Evolutionary conservation across 1,284 basidiomycete genomes (phyloP), one percentile per base, ranked within the genome.

Genomic region (Ustilago trichophora): DNA sequence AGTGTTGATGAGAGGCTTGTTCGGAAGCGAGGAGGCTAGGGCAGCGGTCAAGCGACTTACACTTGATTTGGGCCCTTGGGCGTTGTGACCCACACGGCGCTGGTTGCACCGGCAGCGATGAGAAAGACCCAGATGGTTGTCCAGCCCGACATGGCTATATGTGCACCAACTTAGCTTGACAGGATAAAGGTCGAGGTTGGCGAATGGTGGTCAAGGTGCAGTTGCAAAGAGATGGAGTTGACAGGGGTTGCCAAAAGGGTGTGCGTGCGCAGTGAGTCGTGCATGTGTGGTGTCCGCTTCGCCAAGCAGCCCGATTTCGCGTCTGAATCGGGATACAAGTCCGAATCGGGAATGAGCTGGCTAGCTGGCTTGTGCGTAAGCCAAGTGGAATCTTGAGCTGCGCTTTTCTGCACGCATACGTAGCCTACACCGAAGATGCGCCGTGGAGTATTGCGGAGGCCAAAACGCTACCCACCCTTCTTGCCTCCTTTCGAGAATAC

Each of bases 41-140:
- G 22, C 32, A 25, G 16, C 29, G n/a, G 9, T 11, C 13, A 13
- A 13, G 29, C 26, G 32, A 63, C 79, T 48, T 68, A 80, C 79
- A 78, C 76, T 45, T 80, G 77, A 45, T 81, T 81, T 37, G 78
- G 78, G 3, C 79, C 78, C 59, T 81, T 81, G 19, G 77, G 73
- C 26, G 78, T 67, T 18, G 66, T 59, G 31, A 68, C 34, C 78
- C 78, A 81, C 3, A 59, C 51, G 13, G 55, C 70, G 32, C 68
- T 49, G 43, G 72, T 75, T 16, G 68, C 65, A 21, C 52, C 56
- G 8, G 69, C 73, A 26, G 64, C 71, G 22, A 64, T 54, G 42
- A 77, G 62, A 22, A 78, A 62, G 27, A 75, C 78, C 73, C 75
- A 75, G 40, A 81, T 64, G 21, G 68, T 65, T 32, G 72, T 78